phyloP scores from a whole-genome alignment of 306 rosid species.

The Begonia fuchsioides region DNA sequence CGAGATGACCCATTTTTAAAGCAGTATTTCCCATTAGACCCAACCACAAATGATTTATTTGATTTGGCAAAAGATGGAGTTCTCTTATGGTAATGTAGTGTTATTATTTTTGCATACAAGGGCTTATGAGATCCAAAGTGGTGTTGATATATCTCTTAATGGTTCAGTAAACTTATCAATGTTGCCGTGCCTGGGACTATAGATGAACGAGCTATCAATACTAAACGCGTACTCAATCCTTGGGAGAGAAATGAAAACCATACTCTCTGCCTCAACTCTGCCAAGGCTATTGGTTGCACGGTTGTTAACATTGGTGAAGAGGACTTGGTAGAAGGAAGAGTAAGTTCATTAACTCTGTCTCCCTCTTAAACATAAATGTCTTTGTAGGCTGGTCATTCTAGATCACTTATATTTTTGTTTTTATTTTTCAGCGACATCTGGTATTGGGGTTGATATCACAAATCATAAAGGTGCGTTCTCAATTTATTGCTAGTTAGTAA shows the following conservation, averaged over 20 bases:
- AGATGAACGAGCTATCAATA: conserved; percentile 87
- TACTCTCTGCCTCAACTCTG: conserved; percentile 95
- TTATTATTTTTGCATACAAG: background rate
- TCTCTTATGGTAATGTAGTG: conserved; percentile 60
- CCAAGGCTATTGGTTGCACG: conserved; percentile 97
- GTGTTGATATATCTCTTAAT: conserved; percentile 2
- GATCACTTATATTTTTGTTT: conserved; percentile 6
- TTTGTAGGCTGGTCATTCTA: background rate
- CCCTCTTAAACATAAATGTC: background rate
- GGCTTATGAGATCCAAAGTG: conserved; percentile 1
- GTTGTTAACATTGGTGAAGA: conserved; percentile 96
- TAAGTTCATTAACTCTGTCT: conserved; percentile 16
- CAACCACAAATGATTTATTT: conserved; percentile 75
- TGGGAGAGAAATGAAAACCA: conserved; percentile 99
- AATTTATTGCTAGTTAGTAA: no score
- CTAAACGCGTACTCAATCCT: conserved; percentile 75
- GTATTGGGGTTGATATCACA: conserved; percentile 94
- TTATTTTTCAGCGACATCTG: conserved; percentile 82
- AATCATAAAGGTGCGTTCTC: conserved; percentile 57
- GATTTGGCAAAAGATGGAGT: conserved; percentile 91
- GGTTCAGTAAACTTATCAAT: conserved; percentile 86
- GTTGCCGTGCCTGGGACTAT: conserved; percentile 94
- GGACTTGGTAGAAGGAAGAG: conserved; percentile 97
- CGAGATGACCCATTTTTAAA: conserved; percentile 61
- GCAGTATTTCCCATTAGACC: conserved; percentile 74